Percentiles rank a stretch among this genome's conserved stretches.
Evolutionary conservation across 1,284 basidiomycete genomes (phyloP).

Genomic region (Schizophyllum commune): DNA sequence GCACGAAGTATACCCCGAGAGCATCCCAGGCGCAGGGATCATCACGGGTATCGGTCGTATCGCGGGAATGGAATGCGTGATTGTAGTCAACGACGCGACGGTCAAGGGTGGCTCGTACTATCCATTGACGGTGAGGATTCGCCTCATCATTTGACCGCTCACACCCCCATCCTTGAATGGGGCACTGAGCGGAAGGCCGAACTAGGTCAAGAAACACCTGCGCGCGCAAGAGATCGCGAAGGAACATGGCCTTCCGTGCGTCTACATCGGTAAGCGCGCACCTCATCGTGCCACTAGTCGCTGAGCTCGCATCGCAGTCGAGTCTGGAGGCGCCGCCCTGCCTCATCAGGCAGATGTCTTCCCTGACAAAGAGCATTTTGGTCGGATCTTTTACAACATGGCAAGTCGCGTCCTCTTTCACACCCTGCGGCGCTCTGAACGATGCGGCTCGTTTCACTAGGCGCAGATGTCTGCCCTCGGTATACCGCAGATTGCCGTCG

Average conservation of each 20-base stretch:
- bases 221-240: conserved; percentile 90
- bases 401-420: conserved; percentile 29
- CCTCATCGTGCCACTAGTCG: background rate
- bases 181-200: background rate
- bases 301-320: conserved; percentile 45
- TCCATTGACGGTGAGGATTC: conserved; percentile 67
- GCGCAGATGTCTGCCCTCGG: conserved; percentile 87
- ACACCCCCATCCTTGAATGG: conserved; percentile 1
- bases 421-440: conserved; percentile 6
- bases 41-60: conserved; percentile 85
- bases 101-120: conserved; percentile 94
- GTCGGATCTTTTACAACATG: conserved; percentile 97
- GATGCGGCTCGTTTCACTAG: conserved; percentile 26
- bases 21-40: conserved; percentile 83
- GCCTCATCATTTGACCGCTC: background rate
- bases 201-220: conserved; percentile 88
- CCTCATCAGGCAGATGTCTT: conserved; percentile 92
- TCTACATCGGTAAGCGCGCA: conserved; percentile 76
- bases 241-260: conserved; percentile 85
- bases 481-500: conserved; percentile 88
- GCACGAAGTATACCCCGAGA: conserved; percentile 80
- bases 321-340: conserved; percentile 89
- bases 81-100: conserved; percentile 91
- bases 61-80: conserved; percentile 77
- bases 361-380: conserved; percentile 90